These are phyloP conservation scores for Candida dubliniensis DNA, from an alignment of 1,139 yeast species.

Conservation along the genomic window DNA sequence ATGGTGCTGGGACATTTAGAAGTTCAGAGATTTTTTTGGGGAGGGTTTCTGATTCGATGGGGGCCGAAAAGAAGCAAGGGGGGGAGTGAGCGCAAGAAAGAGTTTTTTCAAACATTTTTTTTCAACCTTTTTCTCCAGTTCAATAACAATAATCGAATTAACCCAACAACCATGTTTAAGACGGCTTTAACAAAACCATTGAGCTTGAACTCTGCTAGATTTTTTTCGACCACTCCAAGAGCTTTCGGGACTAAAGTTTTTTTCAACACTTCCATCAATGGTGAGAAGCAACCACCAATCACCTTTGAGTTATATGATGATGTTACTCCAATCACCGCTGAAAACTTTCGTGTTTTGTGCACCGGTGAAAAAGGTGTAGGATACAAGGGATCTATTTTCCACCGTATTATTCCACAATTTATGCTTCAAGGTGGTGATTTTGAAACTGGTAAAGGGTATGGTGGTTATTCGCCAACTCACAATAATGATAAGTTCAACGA, in stretches of 20 bases:
- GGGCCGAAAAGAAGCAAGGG: too few species aligned
- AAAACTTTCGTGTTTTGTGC: conserved; percentile 91
- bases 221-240: conserved; percentile 32
- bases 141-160: neutral
- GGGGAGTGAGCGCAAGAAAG: too few species aligned
- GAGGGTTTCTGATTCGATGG: too few species aligned
- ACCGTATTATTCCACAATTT: conserved; percentile 43
- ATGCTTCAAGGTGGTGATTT: conserved; percentile 49
- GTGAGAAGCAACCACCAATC: conserved; percentile 31
- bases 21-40: too few species aligned
- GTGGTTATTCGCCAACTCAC: conserved; percentile 39
- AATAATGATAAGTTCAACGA: conserved; percentile 36
- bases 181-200: conserved; percentile 3
- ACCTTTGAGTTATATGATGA: conserved; percentile 72
- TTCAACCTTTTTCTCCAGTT: neutral
- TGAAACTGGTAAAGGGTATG: conserved; percentile 41
- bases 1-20: too few species aligned
- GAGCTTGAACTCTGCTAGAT: conserved; percentile 18
- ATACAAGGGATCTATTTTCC: conserved; percentile 54
- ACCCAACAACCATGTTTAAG: conserved; percentile 1
- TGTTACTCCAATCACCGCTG: conserved; percentile 93
- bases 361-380: conserved; percentile 88
- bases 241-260: conserved; percentile 37
- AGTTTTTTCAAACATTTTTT: too few species aligned
- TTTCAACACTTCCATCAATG: conserved; percentile 38